Evolutionary conservation across 2,329 filamentous ascomycete genomes (phyloP), one percentile per base, ranked within the genome.

Genomic region (Didymellaceae sp.): DNA sequence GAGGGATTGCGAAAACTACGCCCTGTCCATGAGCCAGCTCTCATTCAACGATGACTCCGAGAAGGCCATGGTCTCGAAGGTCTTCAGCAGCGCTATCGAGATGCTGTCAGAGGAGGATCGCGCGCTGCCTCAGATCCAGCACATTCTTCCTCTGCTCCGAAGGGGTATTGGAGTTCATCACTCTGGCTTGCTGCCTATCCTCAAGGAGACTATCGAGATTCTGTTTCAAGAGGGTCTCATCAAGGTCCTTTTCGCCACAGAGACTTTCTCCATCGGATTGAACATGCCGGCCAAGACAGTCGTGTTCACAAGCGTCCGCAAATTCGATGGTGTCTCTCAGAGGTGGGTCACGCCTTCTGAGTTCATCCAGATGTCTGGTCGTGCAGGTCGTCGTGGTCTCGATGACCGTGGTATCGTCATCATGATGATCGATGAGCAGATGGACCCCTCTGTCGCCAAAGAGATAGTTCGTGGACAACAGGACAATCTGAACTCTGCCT

Each of bases 211-310:
- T 0, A 97, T 99, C 59, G 94, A 99, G 78, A 99, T 99, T 73
- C 79, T 99, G 32, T 99, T 99, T 81, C 94, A 99, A 70, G 94
- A 99, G 75, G 92, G 92, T 41, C 78, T 99, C 32, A 96, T 99
- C 79, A 99, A 99, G 76, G 93, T 97, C 8, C 81, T 99, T 1
- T 97, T 99, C 56, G 94, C 94, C 0, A 99, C 94, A 0, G 95
- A 99, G 74, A 99, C 94, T 1, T 99, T 99, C 76, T 97, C 94
- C 4, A 99, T 99, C 59, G 94, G 94, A 53, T 77, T 99, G 51
- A 99, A 99, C 80, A 97, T 99, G 94, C 94, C 94, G 60, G 94
- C 94, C 20, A 97, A 97, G 79, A 99, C 94, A 1, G 94, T 99
- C 1, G 92, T 99, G n/a, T 99, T 99, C 74, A 97, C 94, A 0